These are phyloP conservation scores for Angomonas deanei DNA, from an alignment of 208 protist genomes.

Conservation along the genomic window DNA sequence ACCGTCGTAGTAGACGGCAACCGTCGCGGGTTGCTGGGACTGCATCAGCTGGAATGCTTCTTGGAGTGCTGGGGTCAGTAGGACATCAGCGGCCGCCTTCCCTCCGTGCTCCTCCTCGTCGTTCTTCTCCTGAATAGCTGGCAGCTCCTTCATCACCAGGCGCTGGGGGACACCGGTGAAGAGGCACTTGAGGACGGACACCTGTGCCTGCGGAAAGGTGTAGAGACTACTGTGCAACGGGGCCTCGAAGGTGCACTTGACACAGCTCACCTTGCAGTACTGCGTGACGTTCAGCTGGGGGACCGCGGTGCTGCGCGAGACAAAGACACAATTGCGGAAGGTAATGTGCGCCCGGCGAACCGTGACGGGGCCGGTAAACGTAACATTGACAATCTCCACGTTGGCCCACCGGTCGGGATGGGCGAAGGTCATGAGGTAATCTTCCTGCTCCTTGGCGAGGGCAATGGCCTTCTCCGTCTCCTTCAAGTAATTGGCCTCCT, in stretches of 20 bases:
- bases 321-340: constrained; percentile 80
- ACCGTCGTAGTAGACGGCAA: constrained; percentile 55
- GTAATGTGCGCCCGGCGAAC: constrained; percentile 70
- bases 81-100: neutral
- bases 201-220: constrained; percentile 44
- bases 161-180: constrained; percentile 50
- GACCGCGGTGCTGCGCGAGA: constrained; percentile 3
- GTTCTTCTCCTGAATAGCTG: neutral
- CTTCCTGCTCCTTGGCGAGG: constrained; percentile 55
- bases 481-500: constrained; percentile 47
- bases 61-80: constrained; percentile 10
- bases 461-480: constrained; percentile 59
- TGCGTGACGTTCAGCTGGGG: constrained; percentile 72
- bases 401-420: constrained; percentile 71
- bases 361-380: constrained; percentile 63
- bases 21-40: constrained; percentile 13
- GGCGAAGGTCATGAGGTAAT: constrained; percentile 79
- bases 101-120: neutral
- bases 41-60: constrained; percentile 11
- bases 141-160: neutral
- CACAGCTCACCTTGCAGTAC: constrained; percentile 70
- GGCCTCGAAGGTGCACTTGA: constrained; percentile 71
- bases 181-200: constrained; percentile 59
- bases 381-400: constrained; percentile 63
- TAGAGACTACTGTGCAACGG: constrained; percentile 52